Conservation (phyloP, 2,329 filamentous ascomycete genomes). For the Diaporthe eres region DNA sequence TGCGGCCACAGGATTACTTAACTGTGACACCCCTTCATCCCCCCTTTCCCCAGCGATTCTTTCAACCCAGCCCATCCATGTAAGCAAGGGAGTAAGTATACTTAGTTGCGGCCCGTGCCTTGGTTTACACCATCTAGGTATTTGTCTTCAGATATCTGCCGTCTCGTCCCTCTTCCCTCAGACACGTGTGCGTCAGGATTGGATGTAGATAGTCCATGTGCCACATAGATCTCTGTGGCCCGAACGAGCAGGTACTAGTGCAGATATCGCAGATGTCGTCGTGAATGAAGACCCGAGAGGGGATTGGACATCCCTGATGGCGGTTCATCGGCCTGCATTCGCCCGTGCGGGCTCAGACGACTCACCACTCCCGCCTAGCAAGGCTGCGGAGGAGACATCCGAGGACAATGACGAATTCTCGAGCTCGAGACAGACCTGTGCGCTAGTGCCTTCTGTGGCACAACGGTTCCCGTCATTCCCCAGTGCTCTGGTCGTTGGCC, state of each 20-base stretch:
- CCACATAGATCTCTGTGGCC: background rate
- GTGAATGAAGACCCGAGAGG: background rate
- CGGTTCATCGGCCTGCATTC: background rate
- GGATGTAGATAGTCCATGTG: background rate
- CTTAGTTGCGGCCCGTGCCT: conserved; percentile 22
- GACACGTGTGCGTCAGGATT: background rate
- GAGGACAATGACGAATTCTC: background rate
- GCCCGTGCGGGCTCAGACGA: background rate
- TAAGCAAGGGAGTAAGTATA: conserved; percentile 16
- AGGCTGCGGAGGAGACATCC: conserved; percentile 9
- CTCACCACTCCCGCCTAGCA: background rate
- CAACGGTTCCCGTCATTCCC: background rate
- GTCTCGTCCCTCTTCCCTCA: background rate
- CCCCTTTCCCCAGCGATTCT: conserved; percentile 16
- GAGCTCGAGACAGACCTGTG: conserved; percentile 6
- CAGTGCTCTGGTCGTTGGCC: conserved; percentile 2
- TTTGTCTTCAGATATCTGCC: background rate
- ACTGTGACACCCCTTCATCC: conserved; percentile 11
- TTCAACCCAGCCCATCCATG: conserved; percentile 1
- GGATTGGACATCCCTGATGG: background rate
- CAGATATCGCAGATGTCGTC: background rate
- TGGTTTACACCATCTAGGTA: background rate
- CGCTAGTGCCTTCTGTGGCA: conserved; percentile 14
- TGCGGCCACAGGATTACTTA: conserved; percentile 15
- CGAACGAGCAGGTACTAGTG: background rate